Evolutionary conservation across 2,329 filamentous ascomycete genomes (phyloP).

Genomic region (Grosmannia huntii): DNA sequence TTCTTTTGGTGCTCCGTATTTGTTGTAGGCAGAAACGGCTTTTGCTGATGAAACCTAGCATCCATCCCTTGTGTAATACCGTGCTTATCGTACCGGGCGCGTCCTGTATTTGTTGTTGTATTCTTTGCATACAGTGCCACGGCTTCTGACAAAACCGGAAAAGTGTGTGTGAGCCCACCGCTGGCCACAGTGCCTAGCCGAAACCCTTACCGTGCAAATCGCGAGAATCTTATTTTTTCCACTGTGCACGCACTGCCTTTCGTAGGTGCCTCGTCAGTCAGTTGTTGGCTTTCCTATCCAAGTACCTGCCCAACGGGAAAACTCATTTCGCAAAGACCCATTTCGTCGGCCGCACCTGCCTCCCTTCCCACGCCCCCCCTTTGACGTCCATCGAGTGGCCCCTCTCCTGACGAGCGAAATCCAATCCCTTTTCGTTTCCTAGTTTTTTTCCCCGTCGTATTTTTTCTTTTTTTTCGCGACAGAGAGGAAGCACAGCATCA

Average conservation of each 20-base stretch:
- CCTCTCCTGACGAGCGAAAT: slow-evolving; percentile 11
- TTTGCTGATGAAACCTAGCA: neutral
- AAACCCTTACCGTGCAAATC: neutral
- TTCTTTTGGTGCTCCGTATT: too few species aligned
- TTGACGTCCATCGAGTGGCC: slow-evolving; percentile 10
- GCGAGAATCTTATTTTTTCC: neutral
- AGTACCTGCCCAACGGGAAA: slow-evolving; percentile 11
- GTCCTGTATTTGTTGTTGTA: neutral
- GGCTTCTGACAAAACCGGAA: neutral
- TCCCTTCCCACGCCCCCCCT: slow-evolving; percentile 5
- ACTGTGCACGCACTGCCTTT: slow-evolving; percentile 1
- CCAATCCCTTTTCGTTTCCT: slow-evolving; percentile 3
- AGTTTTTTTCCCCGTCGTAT: slow-evolving; percentile 2
- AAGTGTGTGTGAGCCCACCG: neutral
- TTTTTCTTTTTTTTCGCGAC: slow-evolving; percentile 4
- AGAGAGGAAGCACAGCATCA: slow-evolving; percentile 1
- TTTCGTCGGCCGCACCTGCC: slow-evolving; percentile 10
- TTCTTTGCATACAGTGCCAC: neutral
- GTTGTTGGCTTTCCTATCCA: neutral
- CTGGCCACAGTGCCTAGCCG: neutral
- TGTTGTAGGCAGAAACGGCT: neutral
- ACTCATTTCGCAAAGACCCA: slow-evolving; percentile 12
- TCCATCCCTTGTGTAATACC: neutral
- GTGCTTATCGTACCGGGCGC: neutral
- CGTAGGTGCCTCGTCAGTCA: neutral